Evolutionary conservation across 768 basidiomycete genomes (phyloP), one percentile per base, ranked within the genome.

Genomic region (Imleria badia): DNA sequence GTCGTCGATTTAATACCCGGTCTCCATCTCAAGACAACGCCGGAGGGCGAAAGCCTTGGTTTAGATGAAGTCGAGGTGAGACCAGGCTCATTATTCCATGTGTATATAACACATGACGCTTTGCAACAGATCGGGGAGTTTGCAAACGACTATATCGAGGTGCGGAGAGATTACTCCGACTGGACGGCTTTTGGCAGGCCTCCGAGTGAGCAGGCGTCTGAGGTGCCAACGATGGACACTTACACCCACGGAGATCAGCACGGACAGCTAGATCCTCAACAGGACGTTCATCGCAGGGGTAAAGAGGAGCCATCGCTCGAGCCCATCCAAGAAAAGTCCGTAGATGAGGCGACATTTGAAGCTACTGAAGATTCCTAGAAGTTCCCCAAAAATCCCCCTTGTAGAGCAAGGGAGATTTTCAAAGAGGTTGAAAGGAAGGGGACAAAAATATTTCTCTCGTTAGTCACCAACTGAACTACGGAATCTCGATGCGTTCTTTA

Each of bases 41-140:
- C 76, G 5, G 80, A 83, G 63, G 82, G 79, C 15, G 86, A 88
- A 65, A 72, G 67, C 49, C 72, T 84, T 29, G 87, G 86, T 31
- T 81, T 87, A 76, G 86, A 88, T 58, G 86, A 87, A 63, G 78
- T 82, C 26, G 84, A 91, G 78, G 86, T 87, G 59, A 52, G 80
- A 52, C 11, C 2, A 12, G 30, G 31, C 5, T 20, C 17, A 12
- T 48, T 44, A 2, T 26, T 44, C 23, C 29, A 17, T 17, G 13
- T 41, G 35, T 35, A 3, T 11, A 50, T 43, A 29, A 6, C n/a
- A 26, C 15, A 34, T 55, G 26, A 58, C 15, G 7, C 2, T 42
- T 56, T 50, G 17, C 17, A 11, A 33, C 48, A 86, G 83, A 83
- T 85, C 36, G 85, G 85, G 48, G 85, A 87, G 62, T 87, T 86